These are phyloP conservation scores for Talaromyces thailandensis DNA, from an alignment of 495 filamentous ascomycete genomes.

Conservation along the genomic window DNA sequence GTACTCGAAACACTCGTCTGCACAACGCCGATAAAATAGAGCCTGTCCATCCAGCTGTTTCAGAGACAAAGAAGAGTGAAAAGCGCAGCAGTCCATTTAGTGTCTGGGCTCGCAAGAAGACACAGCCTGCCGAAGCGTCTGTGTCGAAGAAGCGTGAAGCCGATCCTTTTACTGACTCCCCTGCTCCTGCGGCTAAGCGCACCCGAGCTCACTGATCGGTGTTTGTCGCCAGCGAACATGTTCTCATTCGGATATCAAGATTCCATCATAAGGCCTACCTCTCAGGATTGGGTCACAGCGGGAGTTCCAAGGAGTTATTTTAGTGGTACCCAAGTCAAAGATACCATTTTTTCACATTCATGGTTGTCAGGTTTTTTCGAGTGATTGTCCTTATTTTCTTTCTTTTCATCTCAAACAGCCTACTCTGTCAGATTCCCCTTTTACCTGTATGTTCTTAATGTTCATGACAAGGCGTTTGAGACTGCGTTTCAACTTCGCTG, in stretches of 20 bases:
- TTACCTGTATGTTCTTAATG: conserved; percentile 4
- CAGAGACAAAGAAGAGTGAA: conserved; percentile 18
- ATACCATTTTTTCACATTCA: conserved; percentile 1
- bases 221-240: background rate
- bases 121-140: conserved; percentile 14
- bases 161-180: conserved; percentile 15
- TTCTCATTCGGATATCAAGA: background rate
- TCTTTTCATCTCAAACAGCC: background rate
- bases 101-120: conserved; percentile 55
- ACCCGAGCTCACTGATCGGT: conserved; percentile 12
- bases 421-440: background rate
- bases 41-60: conserved; percentile 24
- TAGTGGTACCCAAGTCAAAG: background rate
- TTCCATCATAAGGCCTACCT: background rate
- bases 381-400: background rate
- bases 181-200: conserved; percentile 21
- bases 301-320: conserved; percentile 2
- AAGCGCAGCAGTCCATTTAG: conserved; percentile 55
- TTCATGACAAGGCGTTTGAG: background rate
- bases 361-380: background rate
- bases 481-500: background rate
- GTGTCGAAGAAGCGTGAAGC: conserved; percentile 25
- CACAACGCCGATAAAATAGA: conserved; percentile 17
- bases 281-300: background rate
- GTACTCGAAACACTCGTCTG: conserved; percentile 17